These are phyloP conservation scores for Quercus bicolor DNA, from an alignment of 306 rosid species.

Conservation along the genomic window DNA sequence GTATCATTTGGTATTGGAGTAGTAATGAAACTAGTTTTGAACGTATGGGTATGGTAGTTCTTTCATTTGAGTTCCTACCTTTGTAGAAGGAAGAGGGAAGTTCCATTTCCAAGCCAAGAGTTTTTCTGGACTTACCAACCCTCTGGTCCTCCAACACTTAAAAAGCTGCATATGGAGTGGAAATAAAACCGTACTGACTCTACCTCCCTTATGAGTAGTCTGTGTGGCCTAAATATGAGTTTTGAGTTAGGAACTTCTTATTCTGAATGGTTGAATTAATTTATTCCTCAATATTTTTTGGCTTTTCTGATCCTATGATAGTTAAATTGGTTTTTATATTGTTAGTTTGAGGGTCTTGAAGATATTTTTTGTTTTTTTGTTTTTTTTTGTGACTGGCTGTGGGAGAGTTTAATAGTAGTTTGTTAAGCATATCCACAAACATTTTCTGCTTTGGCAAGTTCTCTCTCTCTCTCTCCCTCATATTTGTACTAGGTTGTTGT, in stretches of 20 bases:
- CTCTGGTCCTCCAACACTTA: background rate
- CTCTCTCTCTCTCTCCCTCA: background rate
- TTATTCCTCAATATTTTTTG: background rate
- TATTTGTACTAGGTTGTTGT: no score
- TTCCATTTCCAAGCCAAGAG: background rate
- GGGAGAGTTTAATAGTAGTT: background rate
- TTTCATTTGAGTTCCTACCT: background rate
- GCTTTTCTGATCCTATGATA: background rate
- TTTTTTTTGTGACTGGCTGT: no score
- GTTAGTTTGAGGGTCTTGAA: background rate
- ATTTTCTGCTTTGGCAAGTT: background rate
- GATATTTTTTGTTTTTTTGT: background rate
- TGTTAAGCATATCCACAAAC: background rate
- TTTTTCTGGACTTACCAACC: background rate
- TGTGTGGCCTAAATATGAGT: background rate
- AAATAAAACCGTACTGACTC: background rate
- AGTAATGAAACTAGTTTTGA: background rate
- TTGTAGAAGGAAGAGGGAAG: background rate
- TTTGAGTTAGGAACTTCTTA: background rate
- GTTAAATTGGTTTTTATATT: background rate
- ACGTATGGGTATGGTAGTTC: background rate
- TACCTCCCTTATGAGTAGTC: background rate
- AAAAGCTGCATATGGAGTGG: background rate
- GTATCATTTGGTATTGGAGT: background rate
- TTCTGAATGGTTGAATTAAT: background rate